These are phyloP conservation scores for Arthrobotrys pseudoclavata DNA, from an alignment of 2,329 filamentous ascomycete species.

Conservation along the genomic window DNA sequence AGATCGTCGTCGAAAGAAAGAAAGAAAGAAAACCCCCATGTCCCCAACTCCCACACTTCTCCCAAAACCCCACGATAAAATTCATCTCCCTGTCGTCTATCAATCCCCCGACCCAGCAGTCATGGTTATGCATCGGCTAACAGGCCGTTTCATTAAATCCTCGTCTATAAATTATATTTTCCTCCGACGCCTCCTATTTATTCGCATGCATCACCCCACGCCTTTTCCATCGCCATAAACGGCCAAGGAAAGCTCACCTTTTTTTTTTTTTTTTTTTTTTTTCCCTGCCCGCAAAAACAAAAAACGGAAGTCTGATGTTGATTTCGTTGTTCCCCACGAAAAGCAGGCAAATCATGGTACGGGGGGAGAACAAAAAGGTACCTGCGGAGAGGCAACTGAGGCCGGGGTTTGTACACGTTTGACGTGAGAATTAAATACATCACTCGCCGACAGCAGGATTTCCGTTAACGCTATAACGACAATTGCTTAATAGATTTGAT, in stretches of 20 bases:
- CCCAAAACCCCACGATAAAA: neutral
- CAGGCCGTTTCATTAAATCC: neutral
- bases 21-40: conserved; percentile 1
- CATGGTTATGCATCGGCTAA: neutral
- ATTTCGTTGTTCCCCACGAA: conserved; percentile 1
- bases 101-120: neutral
- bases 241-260: neutral
- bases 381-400: conserved; percentile 13
- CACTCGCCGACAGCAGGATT: conserved; percentile 14
- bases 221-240: conserved; percentile 13
- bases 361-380: neutral
- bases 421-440: neutral
- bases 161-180: conserved; percentile 6
- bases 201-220: conserved; percentile 12
- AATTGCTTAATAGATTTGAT: conserved; percentile 2
- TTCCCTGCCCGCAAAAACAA: neutral
- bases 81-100: neutral
- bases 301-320: neutral
- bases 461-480: no score
- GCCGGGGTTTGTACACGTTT: conserved; percentile 22
- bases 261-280: neutral
- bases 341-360: neutral
- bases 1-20: neutral
- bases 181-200: neutral
- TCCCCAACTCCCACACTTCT: conserved; percentile 20